Evolutionary conservation across 2,329 filamentous ascomycete species (phyloP).

Genomic region (Apiospora hydei): DNA sequence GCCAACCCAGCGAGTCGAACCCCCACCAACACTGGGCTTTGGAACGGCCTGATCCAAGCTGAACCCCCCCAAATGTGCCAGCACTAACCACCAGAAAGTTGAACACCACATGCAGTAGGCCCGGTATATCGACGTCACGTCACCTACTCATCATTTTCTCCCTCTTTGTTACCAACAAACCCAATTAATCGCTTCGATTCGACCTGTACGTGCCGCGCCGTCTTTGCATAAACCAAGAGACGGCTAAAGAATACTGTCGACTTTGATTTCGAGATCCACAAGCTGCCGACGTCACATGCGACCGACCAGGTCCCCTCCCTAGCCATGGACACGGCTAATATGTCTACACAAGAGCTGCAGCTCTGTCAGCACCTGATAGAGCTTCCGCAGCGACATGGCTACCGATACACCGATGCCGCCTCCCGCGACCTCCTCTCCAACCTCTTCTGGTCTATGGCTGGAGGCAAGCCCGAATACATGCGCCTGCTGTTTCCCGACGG

Average conservation of each 20-base stretch:
- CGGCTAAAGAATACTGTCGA: background rate
- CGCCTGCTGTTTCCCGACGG: constrained; percentile 83
- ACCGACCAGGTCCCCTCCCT: constrained; percentile 18
- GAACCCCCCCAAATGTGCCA: constrained; percentile 13
- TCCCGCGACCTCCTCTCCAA: constrained; percentile 75
- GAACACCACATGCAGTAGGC: constrained; percentile 10
- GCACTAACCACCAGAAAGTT: constrained; percentile 1
- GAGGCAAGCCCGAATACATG: constrained; percentile 76
- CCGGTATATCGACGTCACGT: constrained; percentile 18
- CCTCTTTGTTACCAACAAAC: background rate
- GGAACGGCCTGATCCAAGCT: constrained; percentile 18
- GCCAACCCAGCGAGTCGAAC: background rate
- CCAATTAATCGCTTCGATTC: background rate
- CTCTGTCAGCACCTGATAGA: constrained; percentile 84
- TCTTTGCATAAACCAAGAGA: background rate
- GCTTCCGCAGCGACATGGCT: constrained; percentile 75
- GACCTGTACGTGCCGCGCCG: background rate
- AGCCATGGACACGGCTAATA: constrained; percentile 56
- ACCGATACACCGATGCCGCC: constrained; percentile 78
- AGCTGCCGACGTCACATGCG: constrained; percentile 25
- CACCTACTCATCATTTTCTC: constrained; percentile 1
- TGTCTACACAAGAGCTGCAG: constrained; percentile 77
- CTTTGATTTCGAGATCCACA: background rate
- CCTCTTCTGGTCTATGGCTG: constrained; percentile 88
- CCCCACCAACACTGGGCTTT: constrained; percentile 4